Evolutionary conservation across 306 rosid species (phyloP).

Genomic region (Castanopsis chinensis): DNA sequence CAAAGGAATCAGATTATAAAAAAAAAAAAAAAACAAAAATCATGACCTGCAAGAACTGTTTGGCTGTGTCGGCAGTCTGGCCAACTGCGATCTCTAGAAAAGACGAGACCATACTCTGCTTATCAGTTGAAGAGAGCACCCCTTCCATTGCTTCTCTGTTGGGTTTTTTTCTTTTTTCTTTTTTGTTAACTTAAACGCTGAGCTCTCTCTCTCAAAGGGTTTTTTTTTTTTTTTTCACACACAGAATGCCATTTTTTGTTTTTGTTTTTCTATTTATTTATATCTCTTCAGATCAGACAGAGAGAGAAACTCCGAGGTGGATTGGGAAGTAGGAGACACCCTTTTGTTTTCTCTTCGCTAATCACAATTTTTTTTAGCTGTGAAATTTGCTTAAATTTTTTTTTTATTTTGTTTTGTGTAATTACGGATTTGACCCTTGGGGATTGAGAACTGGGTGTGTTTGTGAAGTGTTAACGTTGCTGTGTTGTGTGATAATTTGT

Average conservation of each 20-base stretch:
- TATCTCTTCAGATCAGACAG: too few species aligned
- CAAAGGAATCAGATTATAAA: background rate
- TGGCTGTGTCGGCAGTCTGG: constrained; percentile 48
- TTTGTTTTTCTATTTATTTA: too few species aligned
- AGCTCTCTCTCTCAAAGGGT: background rate
- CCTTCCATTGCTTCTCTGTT: constrained; percentile 28
- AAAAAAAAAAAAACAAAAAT: background rate
- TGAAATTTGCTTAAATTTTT: too few species aligned
- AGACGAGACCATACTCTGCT: constrained; percentile 45
- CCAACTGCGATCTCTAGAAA: constrained; percentile 60
- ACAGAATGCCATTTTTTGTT: background rate
- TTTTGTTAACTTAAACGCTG: background rate
- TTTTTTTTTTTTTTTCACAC: background rate
- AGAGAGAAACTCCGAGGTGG: too few species aligned
- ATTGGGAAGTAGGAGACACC: too few species aligned
- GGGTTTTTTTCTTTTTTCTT: background rate
- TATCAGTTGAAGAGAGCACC: constrained; percentile 33
- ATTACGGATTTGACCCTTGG: too few species aligned
- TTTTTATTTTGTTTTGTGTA: too few species aligned
- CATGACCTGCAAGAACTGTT: constrained; percentile 45
- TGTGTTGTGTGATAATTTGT: too few species aligned
- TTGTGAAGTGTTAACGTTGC: too few species aligned
- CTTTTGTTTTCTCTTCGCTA: too few species aligned
- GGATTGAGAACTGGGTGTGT: too few species aligned
- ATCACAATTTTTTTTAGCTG: too few species aligned